Evolutionary conservation across 2,329 filamentous ascomycete species (phyloP).

Genomic region (Aspergillus sp.): DNA sequence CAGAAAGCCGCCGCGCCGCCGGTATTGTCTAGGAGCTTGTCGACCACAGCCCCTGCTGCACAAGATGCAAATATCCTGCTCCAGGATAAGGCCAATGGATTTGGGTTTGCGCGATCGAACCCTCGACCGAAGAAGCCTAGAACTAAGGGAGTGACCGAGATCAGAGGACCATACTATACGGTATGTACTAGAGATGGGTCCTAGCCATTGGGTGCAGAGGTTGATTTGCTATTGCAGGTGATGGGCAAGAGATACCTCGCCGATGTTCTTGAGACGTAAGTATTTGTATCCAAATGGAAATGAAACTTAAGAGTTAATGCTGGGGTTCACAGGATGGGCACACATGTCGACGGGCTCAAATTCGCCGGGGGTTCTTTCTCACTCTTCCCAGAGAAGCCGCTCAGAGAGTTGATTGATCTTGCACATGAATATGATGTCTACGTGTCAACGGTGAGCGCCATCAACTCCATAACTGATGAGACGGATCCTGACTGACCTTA

Average conservation of each 20-base stretch:
- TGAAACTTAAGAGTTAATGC: background rate
- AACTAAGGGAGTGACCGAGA: slow-evolving; percentile 53
- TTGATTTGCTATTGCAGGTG: slow-evolving; percentile 26
- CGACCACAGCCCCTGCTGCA: slow-evolving; percentile 17
- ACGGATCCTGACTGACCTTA: background rate
- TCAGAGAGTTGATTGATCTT: slow-evolving; percentile 51
- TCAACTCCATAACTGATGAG: background rate
- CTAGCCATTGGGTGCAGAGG: background rate
- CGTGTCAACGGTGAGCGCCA: slow-evolving; percentile 48
- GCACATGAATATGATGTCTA: slow-evolving; percentile 53
- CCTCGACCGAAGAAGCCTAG: slow-evolving; percentile 50
- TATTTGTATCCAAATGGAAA: background rate
- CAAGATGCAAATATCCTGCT: slow-evolving; percentile 40
- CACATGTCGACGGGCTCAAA: slow-evolving; percentile 56
- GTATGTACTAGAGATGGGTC: slow-evolving; percentile 24
- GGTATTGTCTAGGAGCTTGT: slow-evolving; percentile 16
- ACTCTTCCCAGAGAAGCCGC: slow-evolving; percentile 47
- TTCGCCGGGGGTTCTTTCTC: slow-evolving; percentile 56
- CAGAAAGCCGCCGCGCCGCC: slow-evolving; percentile 9
- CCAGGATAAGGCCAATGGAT: slow-evolving; percentile 50
- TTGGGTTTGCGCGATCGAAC: slow-evolving; percentile 54
- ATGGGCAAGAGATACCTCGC: slow-evolving; percentile 55
- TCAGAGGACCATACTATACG: slow-evolving; percentile 57
- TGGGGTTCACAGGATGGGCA: slow-evolving; percentile 45
- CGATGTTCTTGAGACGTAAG: slow-evolving; percentile 55